A percentile compares a stretch with the other conserved stretches of the same genome.
Evolutionary conservation across 177 flowering plant species (phyloP).

Genomic region (Vitis hybrid): DNA sequence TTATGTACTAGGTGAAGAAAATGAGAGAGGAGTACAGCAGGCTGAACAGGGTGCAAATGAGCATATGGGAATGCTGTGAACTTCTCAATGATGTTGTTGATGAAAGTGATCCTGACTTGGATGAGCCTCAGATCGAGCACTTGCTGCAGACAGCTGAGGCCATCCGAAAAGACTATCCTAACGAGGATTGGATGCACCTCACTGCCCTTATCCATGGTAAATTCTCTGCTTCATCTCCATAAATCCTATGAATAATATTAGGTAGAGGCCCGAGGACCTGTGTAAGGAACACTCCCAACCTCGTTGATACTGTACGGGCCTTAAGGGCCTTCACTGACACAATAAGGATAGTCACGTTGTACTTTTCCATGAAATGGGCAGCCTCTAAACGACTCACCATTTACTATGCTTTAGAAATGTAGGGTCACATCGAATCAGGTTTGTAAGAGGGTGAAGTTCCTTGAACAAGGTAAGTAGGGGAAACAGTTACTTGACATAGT

Average conservation of each 20-base stretch:
- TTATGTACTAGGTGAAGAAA: constrained; percentile 40
- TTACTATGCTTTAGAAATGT: too few relatives aligned
- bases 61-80: constrained; percentile 79
- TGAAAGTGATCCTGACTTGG: constrained; percentile 70
- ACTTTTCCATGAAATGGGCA: too few relatives aligned
- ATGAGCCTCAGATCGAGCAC: constrained; percentile 72
- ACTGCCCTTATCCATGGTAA: constrained; percentile 66
- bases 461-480: too few relatives aligned
- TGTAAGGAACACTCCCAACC: too few relatives aligned
- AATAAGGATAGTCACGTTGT: too few relatives aligned
- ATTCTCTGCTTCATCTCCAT: background rate
- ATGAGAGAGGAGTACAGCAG: constrained; percentile 61
- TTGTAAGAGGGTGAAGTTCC: too few relatives aligned
- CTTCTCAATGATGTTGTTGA: constrained; percentile 62
- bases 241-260: background rate
- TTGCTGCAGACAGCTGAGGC: constrained; percentile 71
- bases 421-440: too few relatives aligned
- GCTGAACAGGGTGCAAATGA: constrained; percentile 56
- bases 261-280: too few relatives aligned
- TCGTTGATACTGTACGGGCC: too few relatives aligned
- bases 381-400: too few relatives aligned
- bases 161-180: constrained; percentile 54
- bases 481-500: background rate
- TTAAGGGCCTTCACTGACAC: too few relatives aligned
- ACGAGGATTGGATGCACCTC: constrained; percentile 65